Evolutionary conservation across 768 basidiomycete species (phyloP).

Genomic region (Boletus bicolor): DNA sequence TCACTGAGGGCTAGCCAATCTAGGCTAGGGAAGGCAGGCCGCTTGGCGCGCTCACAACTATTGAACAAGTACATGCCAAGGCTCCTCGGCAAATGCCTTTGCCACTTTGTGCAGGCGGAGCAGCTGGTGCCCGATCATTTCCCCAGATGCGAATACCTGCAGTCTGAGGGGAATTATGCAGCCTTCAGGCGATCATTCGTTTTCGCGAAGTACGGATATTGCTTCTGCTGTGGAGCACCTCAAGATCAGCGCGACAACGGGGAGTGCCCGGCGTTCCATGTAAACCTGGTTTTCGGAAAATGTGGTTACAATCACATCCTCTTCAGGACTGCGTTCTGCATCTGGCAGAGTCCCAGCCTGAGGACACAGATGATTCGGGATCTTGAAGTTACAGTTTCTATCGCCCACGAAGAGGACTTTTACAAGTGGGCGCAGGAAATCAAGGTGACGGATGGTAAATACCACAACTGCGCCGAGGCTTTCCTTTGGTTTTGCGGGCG

Average conservation of each 20-base stretch:
- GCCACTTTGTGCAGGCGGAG: too few relatives aligned
- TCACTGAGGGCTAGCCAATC: too few relatives aligned
- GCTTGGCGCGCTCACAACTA: too few relatives aligned
- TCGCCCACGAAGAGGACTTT: background rate
- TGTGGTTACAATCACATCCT: background rate
- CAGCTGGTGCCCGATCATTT: too few relatives aligned
- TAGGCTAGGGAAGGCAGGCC: too few relatives aligned
- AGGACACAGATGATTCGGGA: background rate
- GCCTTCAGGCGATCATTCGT: too few relatives aligned
- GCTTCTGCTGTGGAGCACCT: background rate
- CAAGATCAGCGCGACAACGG: background rate
- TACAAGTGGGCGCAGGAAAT: background rate
- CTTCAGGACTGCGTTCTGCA: background rate
- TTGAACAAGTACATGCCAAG: too few relatives aligned
- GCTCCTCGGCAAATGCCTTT: too few relatives aligned
- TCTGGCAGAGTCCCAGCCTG: background rate
- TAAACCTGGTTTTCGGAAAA: background rate
- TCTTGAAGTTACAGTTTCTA: background rate
- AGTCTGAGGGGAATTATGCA: too few relatives aligned
- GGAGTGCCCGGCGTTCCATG: background rate
- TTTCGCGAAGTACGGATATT: background rate
- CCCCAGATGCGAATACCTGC: too few relatives aligned
- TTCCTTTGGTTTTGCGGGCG: constrained; percentile 3
- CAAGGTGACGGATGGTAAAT: background rate
- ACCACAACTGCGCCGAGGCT: constrained; percentile 1